Evolutionary conservation across 768 basidiomycete genomes (phyloP).

Genomic region (Amanita pallidorosea): DNA sequence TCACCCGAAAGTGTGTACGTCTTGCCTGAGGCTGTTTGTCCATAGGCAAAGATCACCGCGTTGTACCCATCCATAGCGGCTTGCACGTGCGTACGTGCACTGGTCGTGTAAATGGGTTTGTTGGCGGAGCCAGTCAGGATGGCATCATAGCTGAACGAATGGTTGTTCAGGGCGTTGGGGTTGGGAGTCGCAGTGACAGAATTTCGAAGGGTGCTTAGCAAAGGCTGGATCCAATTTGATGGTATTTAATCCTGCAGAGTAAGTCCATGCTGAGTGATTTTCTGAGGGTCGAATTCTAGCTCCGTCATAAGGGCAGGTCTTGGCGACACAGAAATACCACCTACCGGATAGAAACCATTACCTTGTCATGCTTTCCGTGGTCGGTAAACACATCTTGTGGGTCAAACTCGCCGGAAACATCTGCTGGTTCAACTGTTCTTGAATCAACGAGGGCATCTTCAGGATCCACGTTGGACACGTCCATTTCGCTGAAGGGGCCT

Average conservation of each 20-base stretch:
- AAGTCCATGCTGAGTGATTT: constrained; percentile 44
- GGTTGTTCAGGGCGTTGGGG: neutral
- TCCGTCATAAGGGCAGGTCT: constrained; percentile 3
- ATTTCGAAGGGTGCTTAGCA: constrained; percentile 29
- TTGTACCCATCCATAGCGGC: constrained; percentile 98
- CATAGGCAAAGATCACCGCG: constrained; percentile 89
- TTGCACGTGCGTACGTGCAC: constrained; percentile 69
- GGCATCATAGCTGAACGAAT: constrained; percentile 55
- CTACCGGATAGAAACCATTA: constrained; percentile 76
- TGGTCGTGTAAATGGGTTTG: constrained; percentile 67
- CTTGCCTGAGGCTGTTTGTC: constrained; percentile 74
- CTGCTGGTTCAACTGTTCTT: constrained; percentile 56
- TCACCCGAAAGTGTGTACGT: constrained; percentile 56
- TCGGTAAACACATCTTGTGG: constrained; percentile 26
- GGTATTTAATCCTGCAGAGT: constrained; percentile 27
- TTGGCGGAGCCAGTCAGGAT: constrained; percentile 73
- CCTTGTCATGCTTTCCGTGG: constrained; percentile 73
- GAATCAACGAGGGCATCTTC: constrained; percentile 73
- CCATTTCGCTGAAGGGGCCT: constrained; percentile 56
- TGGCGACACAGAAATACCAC: constrained; percentile 5
- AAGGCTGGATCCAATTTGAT: constrained; percentile 53
- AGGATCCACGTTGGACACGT: constrained; percentile 59
- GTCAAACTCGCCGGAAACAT: constrained; percentile 62
- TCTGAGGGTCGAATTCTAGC: constrained; percentile 55
- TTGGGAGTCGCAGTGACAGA: constrained; percentile 16